A percentile compares a stretch with the other conserved stretches of the same genome.
Evolutionary conservation across 768 basidiomycete species (phyloP).

Genomic region (Boletus subcaerulescens): DNA sequence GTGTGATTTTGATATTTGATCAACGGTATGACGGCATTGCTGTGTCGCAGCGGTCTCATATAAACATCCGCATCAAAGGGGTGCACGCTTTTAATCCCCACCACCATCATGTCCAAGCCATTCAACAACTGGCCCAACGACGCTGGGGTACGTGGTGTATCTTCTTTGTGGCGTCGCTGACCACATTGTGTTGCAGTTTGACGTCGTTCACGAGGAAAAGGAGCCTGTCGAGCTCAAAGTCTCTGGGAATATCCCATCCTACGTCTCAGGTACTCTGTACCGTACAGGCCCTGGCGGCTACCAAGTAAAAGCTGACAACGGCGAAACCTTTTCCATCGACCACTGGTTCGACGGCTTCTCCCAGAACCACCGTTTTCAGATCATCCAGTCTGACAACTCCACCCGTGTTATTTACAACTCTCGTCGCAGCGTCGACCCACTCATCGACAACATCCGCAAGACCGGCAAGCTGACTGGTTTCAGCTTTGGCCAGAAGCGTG

Average conservation of each 20-base stretch:
- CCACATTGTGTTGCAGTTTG: constrained; percentile 17
- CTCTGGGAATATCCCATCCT: constrained; percentile 32
- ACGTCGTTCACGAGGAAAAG: constrained; percentile 27
- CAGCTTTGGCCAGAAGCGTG: constrained; percentile 32
- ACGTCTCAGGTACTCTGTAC: constrained; percentile 37
- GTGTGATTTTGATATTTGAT: too few species aligned
- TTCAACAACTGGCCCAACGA: constrained; percentile 34
- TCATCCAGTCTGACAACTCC: constrained; percentile 22
- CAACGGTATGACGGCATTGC: too few species aligned
- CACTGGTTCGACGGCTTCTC: constrained; percentile 45
- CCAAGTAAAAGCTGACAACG: constrained; percentile 24
- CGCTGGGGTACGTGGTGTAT: constrained; percentile 16
- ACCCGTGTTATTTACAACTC: constrained; percentile 35
- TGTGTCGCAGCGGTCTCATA: background rate
- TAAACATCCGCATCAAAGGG: background rate
- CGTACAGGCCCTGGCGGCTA: constrained; percentile 38
- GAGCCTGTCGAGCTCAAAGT: constrained; percentile 28
- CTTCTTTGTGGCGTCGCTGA: background rate
- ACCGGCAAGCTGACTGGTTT: constrained; percentile 18
- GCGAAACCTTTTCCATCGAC: constrained; percentile 24
- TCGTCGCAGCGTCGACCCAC: constrained; percentile 28
- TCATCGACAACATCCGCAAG: constrained; percentile 29
- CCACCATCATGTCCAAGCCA: constrained; percentile 17
- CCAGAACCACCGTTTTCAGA: constrained; percentile 40
- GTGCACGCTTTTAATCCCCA: too few species aligned